Base-by-base conservation (phyloP, 306 rosid genomes). In the Lathyrus oleraceus region DNA sequence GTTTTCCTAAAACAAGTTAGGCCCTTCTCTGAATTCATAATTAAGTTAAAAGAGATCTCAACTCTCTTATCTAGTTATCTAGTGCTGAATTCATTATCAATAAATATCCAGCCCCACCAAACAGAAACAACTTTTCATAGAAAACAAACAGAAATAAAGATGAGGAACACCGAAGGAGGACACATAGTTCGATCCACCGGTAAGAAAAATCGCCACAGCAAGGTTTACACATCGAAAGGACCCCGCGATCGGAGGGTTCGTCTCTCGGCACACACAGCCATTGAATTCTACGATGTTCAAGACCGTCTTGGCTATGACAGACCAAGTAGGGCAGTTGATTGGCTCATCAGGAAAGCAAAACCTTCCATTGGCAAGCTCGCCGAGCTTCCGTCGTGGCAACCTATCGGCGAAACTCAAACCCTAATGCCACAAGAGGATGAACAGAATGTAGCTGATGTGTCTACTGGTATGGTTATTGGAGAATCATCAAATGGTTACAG, bases 261-360 rank as follows among this genome's bases (percentile, higher is more conserved):
- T 10, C 69, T 89, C 47, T 86, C 96, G 0, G 96, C 98, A 8
- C 92, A 87, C 81, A 92, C 96, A 3, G 95, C 98, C 44, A 89
- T 92, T 48, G 87, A 84, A 30, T 92, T 92, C 83, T 89, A 92
- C 52, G 98, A 92, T 76, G 88, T 92, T 38, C 98, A 92, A 40
- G 96, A 92, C 69, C 89, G 96, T 0, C 73, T 89, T 13, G 96
- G 98, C 65, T 92, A 86, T 56, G 96, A 92, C 63, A 73, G 95
- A 7, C 92, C 96, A 3, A 92, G 95, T 77, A 89, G 86, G 62
- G 98, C 95, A 6, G 92, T 92, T 5, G 96, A 90, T 53, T 92
- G 96, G 96, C 98, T 92, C 76, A 92, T 92, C 81, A 85, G 79
- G 56, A 92, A 86, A 35, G 98, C 96, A 0, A 82, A 81, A 45